phyloP scores from a whole-genome alignment of 495 filamentous ascomycete genomes.

The Copromyces sp. region DNA sequence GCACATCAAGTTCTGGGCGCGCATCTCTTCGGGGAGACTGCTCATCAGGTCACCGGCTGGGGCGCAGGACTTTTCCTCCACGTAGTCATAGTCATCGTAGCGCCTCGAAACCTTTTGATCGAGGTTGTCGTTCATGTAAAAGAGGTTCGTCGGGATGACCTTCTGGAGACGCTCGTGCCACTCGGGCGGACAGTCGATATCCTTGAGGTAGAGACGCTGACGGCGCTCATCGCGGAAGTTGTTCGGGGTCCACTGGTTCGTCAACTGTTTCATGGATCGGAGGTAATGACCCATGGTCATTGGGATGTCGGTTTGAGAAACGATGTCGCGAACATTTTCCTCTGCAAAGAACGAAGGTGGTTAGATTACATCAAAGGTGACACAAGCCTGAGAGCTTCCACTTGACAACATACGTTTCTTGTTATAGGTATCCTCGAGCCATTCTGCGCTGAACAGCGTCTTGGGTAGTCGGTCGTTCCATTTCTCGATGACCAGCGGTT shows the following conservation, averaged over 20 bases:
- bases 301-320: conserved; percentile 53
- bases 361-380: not conserved
- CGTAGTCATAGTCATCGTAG: conserved; percentile 33
- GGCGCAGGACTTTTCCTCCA: conserved; percentile 31
- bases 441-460: conserved; percentile 65
- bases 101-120: conserved; percentile 34
- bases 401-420: conserved; percentile 52
- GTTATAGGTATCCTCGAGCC: conserved; percentile 64
- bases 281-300: conserved; percentile 86
- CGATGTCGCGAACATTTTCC: conserved; percentile 66
- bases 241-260: conserved; percentile 57
- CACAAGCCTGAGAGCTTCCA: not conserved
- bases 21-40: conserved; percentile 71
- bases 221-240: conserved; percentile 60
- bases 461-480: conserved; percentile 58
- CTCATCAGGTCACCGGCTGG: conserved; percentile 86
- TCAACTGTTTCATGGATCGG: conserved; percentile 64
- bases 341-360: conserved; percentile 19
- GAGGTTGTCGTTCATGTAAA: conserved; percentile 76
- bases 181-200: conserved; percentile 80
- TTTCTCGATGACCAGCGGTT: conserved; percentile 80
- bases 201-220: conserved; percentile 87
- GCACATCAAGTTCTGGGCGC: conserved; percentile 94
- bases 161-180: conserved; percentile 73
- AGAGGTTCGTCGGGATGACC: conserved; percentile 65